Evolutionary conservation across 345 rosid species (phyloP).

Genomic region (Boechera divaricarpa): DNA sequence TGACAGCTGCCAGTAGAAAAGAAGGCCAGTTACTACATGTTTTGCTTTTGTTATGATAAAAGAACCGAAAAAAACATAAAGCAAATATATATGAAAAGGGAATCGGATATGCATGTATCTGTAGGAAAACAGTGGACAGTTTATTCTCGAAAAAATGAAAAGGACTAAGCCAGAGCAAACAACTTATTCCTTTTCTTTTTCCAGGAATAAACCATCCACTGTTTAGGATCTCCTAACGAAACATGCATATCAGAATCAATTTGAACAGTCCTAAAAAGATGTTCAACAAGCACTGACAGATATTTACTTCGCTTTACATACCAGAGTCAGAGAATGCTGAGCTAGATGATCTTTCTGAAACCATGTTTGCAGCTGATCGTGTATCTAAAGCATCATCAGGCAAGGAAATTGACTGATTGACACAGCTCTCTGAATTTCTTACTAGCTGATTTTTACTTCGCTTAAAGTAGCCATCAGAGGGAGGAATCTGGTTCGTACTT

Average conservation of each 20-base stretch:
- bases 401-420: slow-evolving; percentile 40
- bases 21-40: slow-evolving; percentile 23
- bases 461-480: slow-evolving; percentile 79
- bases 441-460: slow-evolving; percentile 84
- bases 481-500: slow-evolving; percentile 46
- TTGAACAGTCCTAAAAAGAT: slow-evolving; percentile 13
- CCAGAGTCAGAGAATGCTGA: slow-evolving; percentile 51
- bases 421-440: slow-evolving; percentile 62
- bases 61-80: slow-evolving; percentile 6
- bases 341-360: slow-evolving; percentile 51
- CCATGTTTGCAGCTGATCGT: slow-evolving; percentile 50
- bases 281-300: slow-evolving; percentile 18
- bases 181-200: slow-evolving; percentile 11
- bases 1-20: slow-evolving; percentile 51
- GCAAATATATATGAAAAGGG: slow-evolving; percentile 2
- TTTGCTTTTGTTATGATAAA: slow-evolving; percentile 18
- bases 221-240: slow-evolving; percentile 13
- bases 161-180: slow-evolving; percentile 22
- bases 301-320: slow-evolving; percentile 31
- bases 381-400: slow-evolving; percentile 49
- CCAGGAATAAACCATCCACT: slow-evolving; percentile 20
- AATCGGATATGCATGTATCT: slow-evolving; percentile 28
- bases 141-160: slow-evolving; percentile 11
- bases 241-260: slow-evolving; percentile 21
- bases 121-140: slow-evolving; percentile 10